Conservation (phyloP, 1,284 basidiomycete genomes). For the Neolentinus lepideus region DNA sequence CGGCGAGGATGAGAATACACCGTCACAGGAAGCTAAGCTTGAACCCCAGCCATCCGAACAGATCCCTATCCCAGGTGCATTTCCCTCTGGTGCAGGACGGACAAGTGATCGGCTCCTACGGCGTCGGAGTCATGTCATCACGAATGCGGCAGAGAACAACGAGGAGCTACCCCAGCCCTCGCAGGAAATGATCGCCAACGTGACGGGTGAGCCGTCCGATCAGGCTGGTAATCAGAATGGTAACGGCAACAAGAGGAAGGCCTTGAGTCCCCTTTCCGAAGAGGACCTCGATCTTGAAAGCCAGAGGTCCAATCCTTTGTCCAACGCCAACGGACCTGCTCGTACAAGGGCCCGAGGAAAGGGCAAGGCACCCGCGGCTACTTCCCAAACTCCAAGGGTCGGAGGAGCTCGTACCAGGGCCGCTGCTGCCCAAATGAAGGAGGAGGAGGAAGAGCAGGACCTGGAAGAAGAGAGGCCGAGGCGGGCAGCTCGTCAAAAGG, state of each 20-base stretch:
- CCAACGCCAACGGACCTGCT: slow-evolving; percentile 14
- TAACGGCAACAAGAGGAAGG: background rate
- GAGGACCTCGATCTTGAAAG: slow-evolving; percentile 5
- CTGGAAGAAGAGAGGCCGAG: slow-evolving; percentile 1
- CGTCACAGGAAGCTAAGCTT: background rate
- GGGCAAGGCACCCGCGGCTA: background rate
- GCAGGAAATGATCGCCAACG: slow-evolving; percentile 31
- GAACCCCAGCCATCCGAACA: background rate
- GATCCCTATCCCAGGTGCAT: slow-evolving; percentile 14
- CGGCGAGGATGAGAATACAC: background rate
- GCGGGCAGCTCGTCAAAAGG: background rate
- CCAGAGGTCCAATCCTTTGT: background rate
- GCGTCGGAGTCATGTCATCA: slow-evolving; percentile 40
- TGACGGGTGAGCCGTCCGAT: background rate
- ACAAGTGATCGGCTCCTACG: slow-evolving; percentile 28
- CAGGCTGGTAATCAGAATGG: background rate
- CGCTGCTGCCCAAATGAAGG: background rate
- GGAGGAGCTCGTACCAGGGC: background rate
- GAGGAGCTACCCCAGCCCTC: slow-evolving; percentile 28
- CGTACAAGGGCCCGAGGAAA: slow-evolving; percentile 1
- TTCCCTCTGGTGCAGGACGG: slow-evolving; percentile 9
- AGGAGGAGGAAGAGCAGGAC: slow-evolving; percentile 12
- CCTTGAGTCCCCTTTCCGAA: background rate
- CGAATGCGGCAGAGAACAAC: slow-evolving; percentile 28
- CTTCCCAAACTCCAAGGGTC: background rate